These are phyloP conservation scores for Chytriomyces hyalinus DNA, from an alignment of 192 early-diverging fungal species.

Conservation along the genomic window DNA sequence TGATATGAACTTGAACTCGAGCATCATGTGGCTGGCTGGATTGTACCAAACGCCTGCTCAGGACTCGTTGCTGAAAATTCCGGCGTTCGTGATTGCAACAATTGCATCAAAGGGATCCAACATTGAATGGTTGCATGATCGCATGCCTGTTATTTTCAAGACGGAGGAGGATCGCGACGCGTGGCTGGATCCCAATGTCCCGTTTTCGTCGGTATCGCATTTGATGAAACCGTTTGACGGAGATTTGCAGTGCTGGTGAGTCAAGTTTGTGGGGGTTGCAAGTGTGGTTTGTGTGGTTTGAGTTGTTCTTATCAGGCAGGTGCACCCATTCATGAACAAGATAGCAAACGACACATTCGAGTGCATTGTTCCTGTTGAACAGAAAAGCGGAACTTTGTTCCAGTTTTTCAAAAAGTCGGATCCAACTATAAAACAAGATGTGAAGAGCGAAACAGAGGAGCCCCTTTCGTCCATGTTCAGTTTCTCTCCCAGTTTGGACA, in stretches of 20 bases:
- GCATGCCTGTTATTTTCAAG: conserved; percentile 51
- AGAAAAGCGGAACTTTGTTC: conserved; percentile 35
- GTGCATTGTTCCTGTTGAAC: conserved; percentile 38
- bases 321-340: conserved; percentile 15
- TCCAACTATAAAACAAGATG: neutral
- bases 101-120: conserved; percentile 54
- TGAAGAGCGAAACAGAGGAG: neutral
- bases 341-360: conserved; percentile 42
- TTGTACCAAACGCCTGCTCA: conserved; percentile 68
- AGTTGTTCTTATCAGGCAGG: neutral
- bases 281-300: neutral
- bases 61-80: conserved; percentile 18
- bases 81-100: conserved; percentile 56
- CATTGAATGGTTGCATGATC: conserved; percentile 59
- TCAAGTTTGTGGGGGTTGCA: neutral
- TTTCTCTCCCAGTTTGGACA: neutral
- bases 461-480: neutral
- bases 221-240: conserved; percentile 44
- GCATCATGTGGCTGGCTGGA: conserved; percentile 44
- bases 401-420: conserved; percentile 35
- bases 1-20: conserved; percentile 5
- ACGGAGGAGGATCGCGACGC: conserved; percentile 40
- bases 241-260: conserved; percentile 36
- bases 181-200: conserved; percentile 46
- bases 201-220: conserved; percentile 34